A percentile compares a stretch with the other conserved stretches of the same genome.
These are phyloP conservation scores for Grammothele lineata DNA, from an alignment of 768 basidiomycete species.

Conservation along the genomic window DNA sequence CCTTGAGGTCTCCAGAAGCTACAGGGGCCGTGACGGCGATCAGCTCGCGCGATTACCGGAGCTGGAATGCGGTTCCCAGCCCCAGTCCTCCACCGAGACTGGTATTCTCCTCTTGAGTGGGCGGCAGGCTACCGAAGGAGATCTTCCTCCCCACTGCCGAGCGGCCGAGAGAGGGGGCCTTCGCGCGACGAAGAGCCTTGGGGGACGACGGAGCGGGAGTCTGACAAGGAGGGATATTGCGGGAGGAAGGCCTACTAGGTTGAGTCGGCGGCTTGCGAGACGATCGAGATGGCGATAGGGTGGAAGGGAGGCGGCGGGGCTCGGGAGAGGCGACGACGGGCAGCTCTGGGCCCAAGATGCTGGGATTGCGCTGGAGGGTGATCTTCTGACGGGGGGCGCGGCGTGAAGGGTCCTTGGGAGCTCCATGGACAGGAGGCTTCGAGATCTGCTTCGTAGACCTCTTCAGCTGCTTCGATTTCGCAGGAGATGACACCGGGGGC, in stretches of 20 bases:
- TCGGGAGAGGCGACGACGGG: constrained; percentile 30
- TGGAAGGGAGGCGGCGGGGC: constrained; percentile 7
- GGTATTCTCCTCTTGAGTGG: constrained; percentile 34
- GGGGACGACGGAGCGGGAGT: constrained; percentile 19
- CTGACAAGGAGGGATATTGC: constrained; percentile 11
- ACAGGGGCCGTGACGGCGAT: too few species aligned
- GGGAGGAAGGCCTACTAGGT: not conserved
- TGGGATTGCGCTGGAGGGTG: constrained; percentile 57
- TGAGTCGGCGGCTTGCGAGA: constrained; percentile 26
- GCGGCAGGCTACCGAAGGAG: constrained; percentile 54
- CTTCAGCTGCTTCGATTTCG: constrained; percentile 8
- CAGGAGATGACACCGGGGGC: constrained; percentile 14
- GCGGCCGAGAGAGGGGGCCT: constrained; percentile 30
- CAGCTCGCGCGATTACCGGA: constrained; percentile 34
- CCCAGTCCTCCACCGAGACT: constrained; percentile 30
- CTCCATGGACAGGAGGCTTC: constrained; percentile 3
- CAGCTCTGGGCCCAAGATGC: constrained; percentile 64
- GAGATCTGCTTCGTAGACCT: constrained; percentile 21
- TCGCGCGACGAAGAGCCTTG: constrained; percentile 50
- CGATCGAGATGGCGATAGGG: too few species aligned
- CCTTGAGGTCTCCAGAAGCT: not conserved
- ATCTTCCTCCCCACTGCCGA: constrained; percentile 50
- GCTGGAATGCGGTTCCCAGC: constrained; percentile 72
- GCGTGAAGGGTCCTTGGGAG: constrained; percentile 12
- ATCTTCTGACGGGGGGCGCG: constrained; percentile 27